A percentile compares a stretch with the other conserved stretches of the same genome.
Conservation (phyloP, 257 asterid genomes). For the Misopates orontium region DNA sequence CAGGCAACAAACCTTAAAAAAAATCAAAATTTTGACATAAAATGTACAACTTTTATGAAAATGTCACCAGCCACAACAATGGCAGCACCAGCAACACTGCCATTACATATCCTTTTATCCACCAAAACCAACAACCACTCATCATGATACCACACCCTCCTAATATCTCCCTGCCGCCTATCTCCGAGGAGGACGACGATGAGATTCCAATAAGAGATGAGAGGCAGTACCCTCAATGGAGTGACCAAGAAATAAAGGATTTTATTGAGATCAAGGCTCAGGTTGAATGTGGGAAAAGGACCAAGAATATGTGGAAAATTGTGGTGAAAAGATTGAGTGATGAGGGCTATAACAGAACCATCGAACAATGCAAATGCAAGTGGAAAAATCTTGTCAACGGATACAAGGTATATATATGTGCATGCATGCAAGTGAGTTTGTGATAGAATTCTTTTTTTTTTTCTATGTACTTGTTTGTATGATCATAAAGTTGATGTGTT, state of each 20-base stretch:
- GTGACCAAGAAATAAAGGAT: conserved; percentile 65
- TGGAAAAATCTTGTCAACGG: conserved; percentile 63
- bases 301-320: conserved; percentile 54
- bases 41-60: too few relatives aligned
- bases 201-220: conserved; percentile 65
- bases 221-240: conserved; percentile 63
- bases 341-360: conserved; percentile 58
- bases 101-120: too few relatives aligned
- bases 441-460: too few relatives aligned
- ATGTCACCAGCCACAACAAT: too few relatives aligned
- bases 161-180: neutral
- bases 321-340: conserved; percentile 56
- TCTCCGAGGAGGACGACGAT: conserved; percentile 17
- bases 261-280: conserved; percentile 65
- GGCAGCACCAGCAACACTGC: too few relatives aligned
- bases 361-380: conserved; percentile 73
- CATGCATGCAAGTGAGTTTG: conserved; percentile 10
- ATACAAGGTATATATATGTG: conserved; percentile 47
- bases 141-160: too few relatives aligned
- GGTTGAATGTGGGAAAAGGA: conserved; percentile 45
- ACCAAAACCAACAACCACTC: too few relatives aligned
- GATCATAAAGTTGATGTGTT: too few relatives aligned
- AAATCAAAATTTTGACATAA: too few relatives aligned
- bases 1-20: too few relatives aligned
- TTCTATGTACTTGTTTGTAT: too few relatives aligned